phyloP scores from a whole-genome alignment of 352 stramenopile genomes.

The Pythium phragmiticola region DNA sequence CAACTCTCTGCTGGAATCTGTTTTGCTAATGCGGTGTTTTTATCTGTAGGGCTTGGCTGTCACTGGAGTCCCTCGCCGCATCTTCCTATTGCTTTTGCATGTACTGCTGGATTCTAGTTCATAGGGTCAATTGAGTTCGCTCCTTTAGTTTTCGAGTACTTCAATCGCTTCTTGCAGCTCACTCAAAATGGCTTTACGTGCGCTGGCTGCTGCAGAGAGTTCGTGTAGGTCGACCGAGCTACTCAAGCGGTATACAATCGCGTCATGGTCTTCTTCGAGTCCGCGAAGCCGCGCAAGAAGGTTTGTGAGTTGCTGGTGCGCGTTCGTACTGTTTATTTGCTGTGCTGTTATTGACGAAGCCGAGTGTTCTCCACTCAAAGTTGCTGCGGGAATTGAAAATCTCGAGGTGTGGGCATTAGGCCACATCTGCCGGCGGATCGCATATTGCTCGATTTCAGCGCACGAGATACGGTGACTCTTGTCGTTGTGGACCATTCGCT shows the following conservation, averaged over 20 bases:
- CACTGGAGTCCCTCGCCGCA: neutral
- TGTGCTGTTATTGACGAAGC: neutral
- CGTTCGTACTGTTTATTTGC: neutral
- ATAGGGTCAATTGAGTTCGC: neutral
- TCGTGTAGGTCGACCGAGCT: neutral
- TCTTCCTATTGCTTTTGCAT: neutral
- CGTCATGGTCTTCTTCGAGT: neutral
- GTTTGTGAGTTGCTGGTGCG: neutral
- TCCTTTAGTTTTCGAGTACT: neutral
- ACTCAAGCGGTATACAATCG: neutral
- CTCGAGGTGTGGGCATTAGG: conserved; percentile 9
- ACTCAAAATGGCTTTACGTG: conserved; percentile 1
- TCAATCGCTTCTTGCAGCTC: neutral
- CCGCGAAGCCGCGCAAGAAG: neutral
- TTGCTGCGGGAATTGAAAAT: conserved; percentile 1
- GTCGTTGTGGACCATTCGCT: conserved; percentile 52
- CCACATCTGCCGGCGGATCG: conserved; percentile 10
- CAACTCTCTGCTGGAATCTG: neutral
- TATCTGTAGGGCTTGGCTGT: neutral
- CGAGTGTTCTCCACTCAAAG: neutral
- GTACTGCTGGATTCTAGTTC: neutral
- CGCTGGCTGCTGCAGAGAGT: neutral
- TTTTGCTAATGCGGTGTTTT: neutral
- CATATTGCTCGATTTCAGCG: conserved; percentile 41
- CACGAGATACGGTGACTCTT: conserved; percentile 41